Base-by-base conservation (phyloP, 192 early-diverging fungal species). In the Coemansia sp. region DNA sequence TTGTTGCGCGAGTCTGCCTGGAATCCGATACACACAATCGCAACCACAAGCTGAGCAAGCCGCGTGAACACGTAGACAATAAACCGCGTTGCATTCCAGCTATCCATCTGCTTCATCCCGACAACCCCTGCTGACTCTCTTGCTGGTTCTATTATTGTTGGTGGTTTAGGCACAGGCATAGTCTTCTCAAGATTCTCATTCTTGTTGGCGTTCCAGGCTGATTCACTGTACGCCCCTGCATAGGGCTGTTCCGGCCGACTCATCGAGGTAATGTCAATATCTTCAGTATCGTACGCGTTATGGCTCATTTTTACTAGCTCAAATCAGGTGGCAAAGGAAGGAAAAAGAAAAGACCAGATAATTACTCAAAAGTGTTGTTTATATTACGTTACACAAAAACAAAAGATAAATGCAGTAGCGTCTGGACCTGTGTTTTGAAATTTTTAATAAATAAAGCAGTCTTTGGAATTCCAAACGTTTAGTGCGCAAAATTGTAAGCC, bases 251-350 rank as follows among this genome's bases (percentile, higher is more conserved):
- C 52, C 23, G 49, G 58, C 11, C 62, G 61, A 21, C 54, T 14
- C 75, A 79, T 73, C 37, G 70, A 56, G 5, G 76, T 64, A 5
- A 79, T 72, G 51, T 72, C 70, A 38, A 69, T 63, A 25, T 55
- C 53, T 5, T 14, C 14, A 7, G 19, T 22, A 14, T 55, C 53
- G 27, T 55, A 55, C 7, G 53, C 53, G 29, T 15, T 55, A 11
- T 63, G 3, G 32, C 35, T 63, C 50, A 12, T 61, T 32, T 32
- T 32, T 32, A 32, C 29, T 32, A 32, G 29, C 29, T 32, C 29
- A 5, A 32, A 32, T 32, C 29, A 6, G 29, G 29, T 32, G 29
- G 29, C 5, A 32, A 32, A 32, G 29, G 29, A 32, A 32, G 29
- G 29, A 32, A 32, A 32, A 32, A 32, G 29, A 32, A 32, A 32